A percentile compares a stretch with the other conserved stretches of the same genome.
These are phyloP conservation scores for Alternaria gaisen DNA, from an alignment of 2,329 filamentous ascomycete species.

Conservation along the genomic window DNA sequence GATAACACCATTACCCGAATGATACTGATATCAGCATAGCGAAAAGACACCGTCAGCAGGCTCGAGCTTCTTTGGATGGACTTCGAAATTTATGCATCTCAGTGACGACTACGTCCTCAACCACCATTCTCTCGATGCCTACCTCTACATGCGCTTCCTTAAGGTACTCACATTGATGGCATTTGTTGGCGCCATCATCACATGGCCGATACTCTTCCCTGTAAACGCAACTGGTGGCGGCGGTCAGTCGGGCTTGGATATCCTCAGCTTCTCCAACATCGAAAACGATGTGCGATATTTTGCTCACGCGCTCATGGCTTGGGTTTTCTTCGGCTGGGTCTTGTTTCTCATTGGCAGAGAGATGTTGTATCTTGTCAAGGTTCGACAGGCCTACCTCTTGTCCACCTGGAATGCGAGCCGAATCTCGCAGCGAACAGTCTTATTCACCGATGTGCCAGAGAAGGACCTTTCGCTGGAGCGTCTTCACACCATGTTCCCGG, in stretches of 20 bases:
- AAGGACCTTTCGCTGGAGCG: constrained; percentile 47
- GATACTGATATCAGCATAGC: constrained; percentile 26
- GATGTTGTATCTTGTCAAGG: constrained; percentile 56
- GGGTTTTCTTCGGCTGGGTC: constrained; percentile 55
- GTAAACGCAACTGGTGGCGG: constrained; percentile 55
- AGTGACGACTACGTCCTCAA: constrained; percentile 57
- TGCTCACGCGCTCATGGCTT: constrained; percentile 55
- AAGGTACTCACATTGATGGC: constrained; percentile 56
- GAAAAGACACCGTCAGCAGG: constrained; percentile 55
- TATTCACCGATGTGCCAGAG: constrained; percentile 58
- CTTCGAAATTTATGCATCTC: constrained; percentile 56
- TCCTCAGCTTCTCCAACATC: constrained; percentile 37
- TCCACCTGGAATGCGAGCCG: constrained; percentile 55
- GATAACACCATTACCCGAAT: constrained; percentile 15
- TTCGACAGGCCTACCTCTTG: constrained; percentile 58
- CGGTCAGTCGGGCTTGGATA: constrained; percentile 49
- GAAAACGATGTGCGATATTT: constrained; percentile 49
- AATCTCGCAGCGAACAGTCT: constrained; percentile 57
- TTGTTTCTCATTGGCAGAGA: constrained; percentile 57
- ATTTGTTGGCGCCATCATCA: constrained; percentile 55
- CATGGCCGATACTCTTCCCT: constrained; percentile 58
- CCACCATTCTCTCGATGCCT: constrained; percentile 60
- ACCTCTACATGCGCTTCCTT: constrained; percentile 58
- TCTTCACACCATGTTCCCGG: constrained; percentile 51
- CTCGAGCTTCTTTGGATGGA: constrained; percentile 63